Conservation (phyloP, 2,329 filamentous ascomycete genomes). For the Lachnellula subtilissima region DNA sequence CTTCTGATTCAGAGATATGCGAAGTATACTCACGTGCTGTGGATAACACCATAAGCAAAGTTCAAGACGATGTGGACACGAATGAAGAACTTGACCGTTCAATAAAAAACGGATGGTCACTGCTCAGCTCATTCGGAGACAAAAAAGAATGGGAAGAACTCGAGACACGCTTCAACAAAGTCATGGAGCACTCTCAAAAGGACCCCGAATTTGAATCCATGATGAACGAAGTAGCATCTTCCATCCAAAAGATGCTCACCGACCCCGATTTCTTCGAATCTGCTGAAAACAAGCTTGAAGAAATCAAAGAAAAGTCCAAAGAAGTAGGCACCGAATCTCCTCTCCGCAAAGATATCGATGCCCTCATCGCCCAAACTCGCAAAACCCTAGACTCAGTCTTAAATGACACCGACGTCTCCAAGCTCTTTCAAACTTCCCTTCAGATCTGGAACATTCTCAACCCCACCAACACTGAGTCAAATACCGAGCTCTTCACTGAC, state of each 20-base stretch:
- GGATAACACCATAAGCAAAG: slow-evolving; percentile 59
- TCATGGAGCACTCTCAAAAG: slow-evolving; percentile 68
- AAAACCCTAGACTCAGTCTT: slow-evolving; percentile 63
- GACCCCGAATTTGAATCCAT: slow-evolving; percentile 81
- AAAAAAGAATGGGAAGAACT: slow-evolving; percentile 69
- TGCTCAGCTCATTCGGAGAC: slow-evolving; percentile 77
- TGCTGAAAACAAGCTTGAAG: slow-evolving; percentile 48
- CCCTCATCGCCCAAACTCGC: slow-evolving; percentile 64
- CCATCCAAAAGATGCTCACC: slow-evolving; percentile 75
- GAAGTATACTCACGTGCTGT: slow-evolving; percentile 68
- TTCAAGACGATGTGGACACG: slow-evolving; percentile 65
- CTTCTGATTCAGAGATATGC: slow-evolving; percentile 75
- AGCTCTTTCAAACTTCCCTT: slow-evolving; percentile 61
- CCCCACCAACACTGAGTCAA: slow-evolving; percentile 57
- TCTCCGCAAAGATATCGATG: slow-evolving; percentile 68
- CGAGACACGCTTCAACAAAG: slow-evolving; percentile 60
- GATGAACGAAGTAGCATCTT: slow-evolving; percentile 66
- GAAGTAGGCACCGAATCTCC: slow-evolving; percentile 63
- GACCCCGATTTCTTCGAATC: slow-evolving; percentile 83
- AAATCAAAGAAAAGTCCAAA: slow-evolving; percentile 50
- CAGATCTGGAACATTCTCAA: slow-evolving; percentile 67
- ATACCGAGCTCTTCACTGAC: slow-evolving; percentile 70
- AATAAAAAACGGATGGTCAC: slow-evolving; percentile 72
- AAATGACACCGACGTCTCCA: slow-evolving; percentile 67
- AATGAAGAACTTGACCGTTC: slow-evolving; percentile 74